Evolutionary conservation across 306 rosid species (phyloP).

Genomic region (Corylus americana): DNA sequence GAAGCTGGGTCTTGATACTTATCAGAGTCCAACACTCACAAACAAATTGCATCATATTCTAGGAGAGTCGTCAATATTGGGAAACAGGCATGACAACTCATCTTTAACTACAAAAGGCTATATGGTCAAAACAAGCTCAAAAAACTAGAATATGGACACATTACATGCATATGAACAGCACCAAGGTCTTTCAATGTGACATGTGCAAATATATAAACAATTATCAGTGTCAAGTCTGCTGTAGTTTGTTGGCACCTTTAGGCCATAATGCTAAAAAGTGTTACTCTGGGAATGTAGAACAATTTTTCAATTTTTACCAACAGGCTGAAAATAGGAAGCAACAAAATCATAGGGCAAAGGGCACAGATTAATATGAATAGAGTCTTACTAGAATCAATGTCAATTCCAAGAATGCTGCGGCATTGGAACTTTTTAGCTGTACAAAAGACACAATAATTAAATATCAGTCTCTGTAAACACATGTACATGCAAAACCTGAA

Average conservation of each 20-base stretch:
- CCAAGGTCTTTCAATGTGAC: neutral
- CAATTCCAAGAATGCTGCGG: constrained; percentile 80
- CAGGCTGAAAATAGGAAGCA: neutral
- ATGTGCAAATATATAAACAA: neutral
- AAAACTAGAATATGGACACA: neutral
- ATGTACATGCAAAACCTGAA: neutral
- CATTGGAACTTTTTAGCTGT: constrained; percentile 81
- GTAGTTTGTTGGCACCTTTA: neutral
- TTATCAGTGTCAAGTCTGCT: neutral
- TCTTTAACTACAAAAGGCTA: neutral
- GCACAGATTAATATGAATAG: constrained; percentile 10
- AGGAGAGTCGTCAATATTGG: neutral
- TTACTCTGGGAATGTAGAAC: neutral
- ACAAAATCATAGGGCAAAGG: constrained; percentile 9
- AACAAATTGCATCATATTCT: neutral
- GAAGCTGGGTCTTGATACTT: neutral
- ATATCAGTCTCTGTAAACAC: constrained; percentile 1
- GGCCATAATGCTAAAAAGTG: neutral
- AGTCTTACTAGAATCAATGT: constrained; percentile 82
- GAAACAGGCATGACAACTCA: neutral
- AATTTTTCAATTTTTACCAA: neutral
- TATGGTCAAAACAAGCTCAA: neutral
- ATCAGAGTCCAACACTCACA: neutral
- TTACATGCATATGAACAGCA: neutral
- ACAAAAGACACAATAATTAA: constrained; percentile 2